These are phyloP conservation scores for Daldinia concentrica DNA, from an alignment of 495 filamentous ascomycete species.

Conservation along the genomic window DNA sequence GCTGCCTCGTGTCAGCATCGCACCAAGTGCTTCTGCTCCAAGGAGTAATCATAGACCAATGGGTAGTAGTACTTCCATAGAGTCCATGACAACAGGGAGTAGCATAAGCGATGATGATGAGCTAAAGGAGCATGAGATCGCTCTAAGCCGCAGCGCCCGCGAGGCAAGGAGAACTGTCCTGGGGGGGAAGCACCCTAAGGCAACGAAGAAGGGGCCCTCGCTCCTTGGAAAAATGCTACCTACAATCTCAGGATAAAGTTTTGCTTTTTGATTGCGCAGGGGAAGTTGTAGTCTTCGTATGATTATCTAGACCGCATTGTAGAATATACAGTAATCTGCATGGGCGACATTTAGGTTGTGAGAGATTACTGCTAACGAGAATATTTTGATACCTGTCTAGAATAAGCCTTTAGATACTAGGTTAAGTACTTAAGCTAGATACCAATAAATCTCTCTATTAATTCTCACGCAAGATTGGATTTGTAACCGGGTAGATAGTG, in stretches of 20 bases:
- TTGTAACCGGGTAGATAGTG: no score
- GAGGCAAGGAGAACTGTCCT: background rate
- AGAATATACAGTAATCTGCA: background rate
- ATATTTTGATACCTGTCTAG: background rate
- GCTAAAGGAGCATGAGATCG: conserved; percentile 28
- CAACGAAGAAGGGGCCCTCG: conserved; percentile 9
- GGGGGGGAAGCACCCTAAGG: conserved; percentile 11
- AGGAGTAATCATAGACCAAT: conserved; percentile 25
- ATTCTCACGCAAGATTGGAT: background rate
- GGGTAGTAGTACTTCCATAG: conserved; percentile 42
- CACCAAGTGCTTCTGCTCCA: conserved; percentile 2
- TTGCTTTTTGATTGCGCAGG: background rate
- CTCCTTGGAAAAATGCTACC: conserved; percentile 27
- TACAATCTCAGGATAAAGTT: background rate
- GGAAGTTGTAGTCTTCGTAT: background rate
- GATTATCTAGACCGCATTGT: background rate
- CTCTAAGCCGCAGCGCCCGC: background rate
- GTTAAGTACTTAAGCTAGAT: background rate
- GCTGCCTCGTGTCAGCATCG: conserved; percentile 40
- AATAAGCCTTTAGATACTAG: background rate
- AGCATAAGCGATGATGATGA: conserved; percentile 45
- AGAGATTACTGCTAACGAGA: background rate
- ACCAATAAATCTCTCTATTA: background rate
- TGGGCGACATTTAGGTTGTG: background rate
- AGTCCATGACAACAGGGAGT: conserved; percentile 50